A percentile compares a stretch with the other conserved stretches of the same genome.
Evolutionary conservation across 1,284 basidiomycete species (phyloP).

Genomic region (Testicularia cyperi): DNA sequence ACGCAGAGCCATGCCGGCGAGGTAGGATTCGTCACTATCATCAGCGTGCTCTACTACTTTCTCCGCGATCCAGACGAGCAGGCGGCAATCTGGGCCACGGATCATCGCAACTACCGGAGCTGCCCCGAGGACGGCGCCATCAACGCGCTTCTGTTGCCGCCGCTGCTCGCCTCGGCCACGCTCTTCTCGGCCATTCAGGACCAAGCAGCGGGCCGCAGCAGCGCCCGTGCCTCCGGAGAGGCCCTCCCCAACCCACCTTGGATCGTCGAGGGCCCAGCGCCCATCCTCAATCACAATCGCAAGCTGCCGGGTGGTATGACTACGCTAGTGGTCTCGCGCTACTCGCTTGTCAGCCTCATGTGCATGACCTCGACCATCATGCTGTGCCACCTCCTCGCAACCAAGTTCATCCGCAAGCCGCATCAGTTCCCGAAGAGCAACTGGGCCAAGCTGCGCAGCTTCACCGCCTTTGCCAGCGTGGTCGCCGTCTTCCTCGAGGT

Average conservation of each 20-base stretch:
- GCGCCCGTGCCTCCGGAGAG: slow-evolving; percentile 30
- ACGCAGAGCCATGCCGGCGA: slow-evolving; percentile 35
- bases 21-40: slow-evolving; percentile 28
- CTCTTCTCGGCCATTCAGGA: slow-evolving; percentile 45
- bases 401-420: slow-evolving; percentile 36
- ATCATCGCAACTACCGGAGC: slow-evolving; percentile 44
- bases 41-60: slow-evolving; percentile 39
- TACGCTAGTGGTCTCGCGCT: slow-evolving; percentile 38
- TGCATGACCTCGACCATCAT: slow-evolving; percentile 40
- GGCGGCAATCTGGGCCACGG: slow-evolving; percentile 50
- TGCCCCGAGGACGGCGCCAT: slow-evolving; percentile 48
- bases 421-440: slow-evolving; percentile 49
- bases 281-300: slow-evolving; percentile 27
- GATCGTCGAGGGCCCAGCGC: slow-evolving; percentile 39
- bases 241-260: slow-evolving; percentile 35
- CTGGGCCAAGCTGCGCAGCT: slow-evolving; percentile 59
- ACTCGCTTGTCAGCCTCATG: slow-evolving; percentile 44
- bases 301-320: slow-evolving; percentile 28
- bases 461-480: slow-evolving; percentile 55
- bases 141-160: slow-evolving; percentile 42
- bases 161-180: slow-evolving; percentile 36
- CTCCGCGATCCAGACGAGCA: slow-evolving; percentile 27
- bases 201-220: slow-evolving; percentile 28
- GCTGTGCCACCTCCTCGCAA: slow-evolving; percentile 40
- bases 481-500: slow-evolving; percentile 56